Conservation (phyloP, 805 yeast species). For the Wickerhamomyces queroliae region DNA sequence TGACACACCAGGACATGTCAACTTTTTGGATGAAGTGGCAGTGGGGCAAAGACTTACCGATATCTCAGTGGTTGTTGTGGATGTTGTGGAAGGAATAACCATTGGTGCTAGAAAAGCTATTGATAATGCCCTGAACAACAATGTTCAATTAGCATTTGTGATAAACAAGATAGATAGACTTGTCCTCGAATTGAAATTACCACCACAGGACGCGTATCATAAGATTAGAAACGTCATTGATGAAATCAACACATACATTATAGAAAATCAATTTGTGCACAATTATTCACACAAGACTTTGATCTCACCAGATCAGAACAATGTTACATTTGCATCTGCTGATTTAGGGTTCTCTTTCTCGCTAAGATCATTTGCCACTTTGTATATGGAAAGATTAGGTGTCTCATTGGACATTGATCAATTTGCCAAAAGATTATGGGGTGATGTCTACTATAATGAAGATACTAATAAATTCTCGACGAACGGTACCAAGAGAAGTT, state of each 20-base stretch:
- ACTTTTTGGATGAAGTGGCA: slow-evolving; percentile 72
- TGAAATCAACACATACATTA: slow-evolving; percentile 53
- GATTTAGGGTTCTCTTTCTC: slow-evolving; percentile 60
- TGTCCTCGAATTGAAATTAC: slow-evolving; percentile 70
- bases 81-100: slow-evolving; percentile 77
- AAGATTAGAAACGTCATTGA: slow-evolving; percentile 59
- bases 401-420: slow-evolving; percentile 26
- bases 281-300: slow-evolving; percentile 20
- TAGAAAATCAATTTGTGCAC: slow-evolving; percentile 24
- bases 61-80: slow-evolving; percentile 66
- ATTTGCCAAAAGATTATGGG: slow-evolving; percentile 68
- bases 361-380: slow-evolving; percentile 53
- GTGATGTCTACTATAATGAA: slow-evolving; percentile 51
- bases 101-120: slow-evolving; percentile 48
- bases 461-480: slow-evolving; percentile 37
- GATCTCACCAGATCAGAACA: slow-evolving; percentile 55
- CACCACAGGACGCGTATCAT: slow-evolving; percentile 66
- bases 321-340: slow-evolving; percentile 74
- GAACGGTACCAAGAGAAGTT: slow-evolving; percentile 18
- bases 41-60: slow-evolving; percentile 57
- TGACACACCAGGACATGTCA: slow-evolving; percentile 91
- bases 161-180: slow-evolving; percentile 83
- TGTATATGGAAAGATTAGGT: slow-evolving; percentile 33
- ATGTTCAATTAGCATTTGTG: slow-evolving; percentile 51
- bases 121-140: slow-evolving; percentile 42